Percentiles rank a stretch among this genome's conserved stretches.
phyloP scores from a whole-genome alignment of 495 filamentous ascomycete genomes.

The Venustampulla echinocandica region DNA sequence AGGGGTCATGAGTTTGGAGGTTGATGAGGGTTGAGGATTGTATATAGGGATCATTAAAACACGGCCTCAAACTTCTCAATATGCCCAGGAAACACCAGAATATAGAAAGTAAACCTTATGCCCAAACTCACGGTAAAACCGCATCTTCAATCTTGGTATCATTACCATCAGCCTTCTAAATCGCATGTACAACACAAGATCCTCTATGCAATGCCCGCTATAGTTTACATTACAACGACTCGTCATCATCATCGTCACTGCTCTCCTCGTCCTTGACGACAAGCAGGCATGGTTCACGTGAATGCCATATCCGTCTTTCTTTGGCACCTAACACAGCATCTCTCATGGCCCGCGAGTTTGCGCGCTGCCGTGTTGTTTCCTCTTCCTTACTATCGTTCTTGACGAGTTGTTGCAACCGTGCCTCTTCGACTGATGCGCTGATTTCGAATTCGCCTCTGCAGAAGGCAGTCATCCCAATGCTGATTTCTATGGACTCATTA shows the following conservation, averaged over 20 bases:
- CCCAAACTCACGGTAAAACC: too few species aligned
- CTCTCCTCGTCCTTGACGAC: conserved; percentile 40
- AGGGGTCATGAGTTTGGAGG: too few species aligned
- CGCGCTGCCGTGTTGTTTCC: conserved; percentile 33
- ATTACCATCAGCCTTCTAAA: too few species aligned
- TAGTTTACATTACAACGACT: background rate
- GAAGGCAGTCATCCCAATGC: conserved; percentile 59
- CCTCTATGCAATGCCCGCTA: background rate
- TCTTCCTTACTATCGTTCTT: conserved; percentile 12
- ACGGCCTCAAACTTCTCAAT: too few species aligned
- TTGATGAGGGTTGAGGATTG: too few species aligned
- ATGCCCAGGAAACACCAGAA: too few species aligned
- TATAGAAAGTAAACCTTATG: too few species aligned
- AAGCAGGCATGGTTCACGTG: conserved; percentile 54
- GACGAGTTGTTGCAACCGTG: conserved; percentile 33
- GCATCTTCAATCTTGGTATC: too few species aligned
- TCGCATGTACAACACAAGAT: background rate
- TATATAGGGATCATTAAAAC: too few species aligned
- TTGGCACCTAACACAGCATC: conserved; percentile 46
- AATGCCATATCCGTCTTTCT: conserved; percentile 66
- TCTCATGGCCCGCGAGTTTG: conserved; percentile 45
- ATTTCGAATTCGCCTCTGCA: conserved; percentile 79
- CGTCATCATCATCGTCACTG: conserved; percentile 17
- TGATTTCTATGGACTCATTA: conserved; percentile 44
- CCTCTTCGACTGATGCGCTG: conserved; percentile 73